Percentiles rank a stretch among this genome's conserved stretches.
phyloP scores from a whole-genome alignment of 176 grass and related monocot species.

The Rhynchospora tenuis region DNA sequence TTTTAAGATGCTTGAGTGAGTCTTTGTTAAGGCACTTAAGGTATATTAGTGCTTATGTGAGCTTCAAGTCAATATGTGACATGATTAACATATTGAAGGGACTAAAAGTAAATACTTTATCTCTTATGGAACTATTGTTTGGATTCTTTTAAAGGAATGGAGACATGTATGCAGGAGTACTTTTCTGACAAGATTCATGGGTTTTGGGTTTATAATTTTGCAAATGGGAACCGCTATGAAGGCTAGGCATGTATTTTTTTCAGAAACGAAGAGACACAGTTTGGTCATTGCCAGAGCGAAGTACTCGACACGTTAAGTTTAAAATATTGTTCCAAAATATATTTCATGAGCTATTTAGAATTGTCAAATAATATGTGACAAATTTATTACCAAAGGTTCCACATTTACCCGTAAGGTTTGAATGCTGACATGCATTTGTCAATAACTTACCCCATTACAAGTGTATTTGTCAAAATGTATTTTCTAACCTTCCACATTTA shows the following conservation, averaged over 20 bases:
- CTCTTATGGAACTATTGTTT: no score
- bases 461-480: no score
- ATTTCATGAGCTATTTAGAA: no score
- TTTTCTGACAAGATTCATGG: constrained; percentile 98
- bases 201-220: constrained; percentile 94
- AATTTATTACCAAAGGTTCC: no score
- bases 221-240: constrained; percentile 93
- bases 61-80: not conserved
- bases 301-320: constrained; percentile 68
- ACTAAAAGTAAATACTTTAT: no score
- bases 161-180: constrained; percentile 91
- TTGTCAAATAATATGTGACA: no score
- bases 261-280: constrained; percentile 91
- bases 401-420: no score
- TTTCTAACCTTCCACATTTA: no score
- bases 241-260: constrained; percentile 96
- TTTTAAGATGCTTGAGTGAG: not conserved
- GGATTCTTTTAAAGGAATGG: no score
- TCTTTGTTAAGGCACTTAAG: not conserved
- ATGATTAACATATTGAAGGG: no score
- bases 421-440: no score
- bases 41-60: not conserved
- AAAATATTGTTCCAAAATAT: constrained; percentile 52
- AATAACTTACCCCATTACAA: no score
- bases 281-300: constrained; percentile 96